Evolutionary conservation across 208 protist species (phyloP).

Genomic region (Leishmania arabica): DNA sequence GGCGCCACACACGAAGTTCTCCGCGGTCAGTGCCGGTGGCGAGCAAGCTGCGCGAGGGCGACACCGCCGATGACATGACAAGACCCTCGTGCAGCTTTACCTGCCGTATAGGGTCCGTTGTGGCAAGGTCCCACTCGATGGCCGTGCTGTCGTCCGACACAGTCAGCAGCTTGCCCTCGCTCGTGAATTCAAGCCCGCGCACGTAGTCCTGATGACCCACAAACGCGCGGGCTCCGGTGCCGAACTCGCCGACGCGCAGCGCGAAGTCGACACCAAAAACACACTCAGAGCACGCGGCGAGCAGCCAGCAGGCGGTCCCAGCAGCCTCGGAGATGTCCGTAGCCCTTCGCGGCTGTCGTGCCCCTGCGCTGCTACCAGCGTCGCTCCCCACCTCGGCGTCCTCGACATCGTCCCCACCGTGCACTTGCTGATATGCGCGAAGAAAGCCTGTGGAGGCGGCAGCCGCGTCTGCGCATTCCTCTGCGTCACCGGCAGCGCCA

Average conservation of each 20-base stretch:
- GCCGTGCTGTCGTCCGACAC: slow-evolving; percentile 83
- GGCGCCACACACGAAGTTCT: slow-evolving; percentile 70
- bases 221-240: slow-evolving; percentile 47
- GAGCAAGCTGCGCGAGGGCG: slow-evolving; percentile 39
- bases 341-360: slow-evolving; percentile 1
- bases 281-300: slow-evolving; percentile 78
- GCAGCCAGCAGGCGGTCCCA: slow-evolving; percentile 52
- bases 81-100: slow-evolving; percentile 79
- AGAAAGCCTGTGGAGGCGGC: slow-evolving; percentile 1
- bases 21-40: slow-evolving; percentile 79
- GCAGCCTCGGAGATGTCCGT: slow-evolving; percentile 17
- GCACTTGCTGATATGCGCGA: not conserved
- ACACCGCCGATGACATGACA: slow-evolving; percentile 78
- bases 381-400: not conserved
- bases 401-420: not conserved
- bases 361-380: not conserved
- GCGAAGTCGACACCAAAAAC: slow-evolving; percentile 74
- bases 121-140: slow-evolving; percentile 67
- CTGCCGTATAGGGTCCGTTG: slow-evolving; percentile 54
- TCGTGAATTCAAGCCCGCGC: slow-evolving; percentile 74
- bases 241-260: slow-evolving; percentile 45
- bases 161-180: slow-evolving; percentile 58
- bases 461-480: slow-evolving; percentile 1
- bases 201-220: slow-evolving; percentile 82
- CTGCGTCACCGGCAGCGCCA: slow-evolving; percentile 6